Evolutionary conservation across 331 rosid species (phyloP).

Genomic region (Erythrophleum ivorense): DNA sequence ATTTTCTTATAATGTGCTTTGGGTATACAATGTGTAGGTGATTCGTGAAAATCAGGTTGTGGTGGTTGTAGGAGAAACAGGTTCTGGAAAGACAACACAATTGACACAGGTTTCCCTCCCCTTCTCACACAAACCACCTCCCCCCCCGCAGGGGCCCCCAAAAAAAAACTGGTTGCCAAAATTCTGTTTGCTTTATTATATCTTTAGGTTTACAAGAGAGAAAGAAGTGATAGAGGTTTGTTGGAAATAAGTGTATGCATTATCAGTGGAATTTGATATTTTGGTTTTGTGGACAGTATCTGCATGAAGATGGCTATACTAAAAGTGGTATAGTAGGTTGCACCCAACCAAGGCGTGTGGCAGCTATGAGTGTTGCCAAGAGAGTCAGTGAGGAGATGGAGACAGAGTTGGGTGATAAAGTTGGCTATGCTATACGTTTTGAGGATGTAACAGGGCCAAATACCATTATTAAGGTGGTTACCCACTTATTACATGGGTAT

Average conservation of each 20-base stretch:
- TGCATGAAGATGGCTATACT: constrained; percentile 92
- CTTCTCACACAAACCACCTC: no score
- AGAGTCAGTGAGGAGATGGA: constrained; percentile 99
- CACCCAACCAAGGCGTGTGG: constrained; percentile 99
- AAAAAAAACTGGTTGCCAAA: background rate
- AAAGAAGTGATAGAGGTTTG: background rate
- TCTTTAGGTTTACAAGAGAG: constrained; percentile 1
- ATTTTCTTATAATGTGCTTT: constrained; percentile 35
- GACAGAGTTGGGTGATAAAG: constrained; percentile 85
- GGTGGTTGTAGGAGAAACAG: constrained; percentile 97
- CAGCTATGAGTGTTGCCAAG: constrained; percentile 99
- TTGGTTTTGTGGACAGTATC: constrained; percentile 68
- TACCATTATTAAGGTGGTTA: constrained; percentile 82
- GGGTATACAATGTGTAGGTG: constrained; percentile 55
- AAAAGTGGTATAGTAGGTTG: constrained; percentile 81
- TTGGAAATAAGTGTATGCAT: constrained; percentile 11
- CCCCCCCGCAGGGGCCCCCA: no score
- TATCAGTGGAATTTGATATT: constrained; percentile 36
- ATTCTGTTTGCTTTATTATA: background rate
- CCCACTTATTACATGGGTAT: background rate
- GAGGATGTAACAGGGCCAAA: constrained; percentile 96
- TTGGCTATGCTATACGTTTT: constrained; percentile 98
- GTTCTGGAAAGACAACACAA: constrained; percentile 99
- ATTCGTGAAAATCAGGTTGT: constrained; percentile 96
- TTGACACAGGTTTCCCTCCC: constrained; percentile 76